Evolutionary conservation across 495 filamentous ascomycete species (phyloP), one percentile per base, ranked within the genome.

Genomic region (Neurospora discreta): DNA sequence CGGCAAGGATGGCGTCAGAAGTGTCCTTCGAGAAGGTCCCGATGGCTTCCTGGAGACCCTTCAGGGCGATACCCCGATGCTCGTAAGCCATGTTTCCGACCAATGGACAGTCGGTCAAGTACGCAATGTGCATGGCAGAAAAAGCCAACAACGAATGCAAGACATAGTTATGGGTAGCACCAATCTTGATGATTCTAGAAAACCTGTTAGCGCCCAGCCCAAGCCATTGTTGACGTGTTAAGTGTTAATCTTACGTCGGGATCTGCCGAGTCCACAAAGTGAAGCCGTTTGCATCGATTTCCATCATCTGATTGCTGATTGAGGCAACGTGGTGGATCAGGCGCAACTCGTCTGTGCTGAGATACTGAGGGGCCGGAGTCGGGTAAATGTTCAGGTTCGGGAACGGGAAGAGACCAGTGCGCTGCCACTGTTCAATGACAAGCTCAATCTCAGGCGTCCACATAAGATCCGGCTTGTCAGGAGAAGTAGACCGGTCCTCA

Each of bases 251-350:
- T 86, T 89, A 99, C 95, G 89, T 90, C 52, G 95, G 94, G 78
- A 98, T 92, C 78, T 93, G 90, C 76, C 91, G 90, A 65, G 95
- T 93, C 95, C 95, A 99, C 42, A 95, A 85, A 43, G 93, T 94
- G 78, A 94, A 93, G 74, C 87, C 89, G 71, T 91, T 90, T 73
- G 95, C 89, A 42, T 90, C 90, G 16, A 90, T 90, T 43, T 87
- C 86, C 76, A 90, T 88, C 80, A 98, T 87, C 75, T 96, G 90
- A 76, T 91, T 89, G 70, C 92, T 93, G 71, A 97, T 91, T 10
- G 90, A 90, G 68, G 93, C 90, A 71, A 98, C 89, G 75, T 99
- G 94, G 80, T 98, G 91, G 75, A 99, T 93, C 72, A 99, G 84
- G 70, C 95, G 89, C 71, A 97, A 83, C 73, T 98, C 93, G 39